A percentile compares a stretch with the other conserved stretches of the same genome.
Conservation (phyloP, 306 rosid genomes). For the Cucumis cinereus region DNA sequence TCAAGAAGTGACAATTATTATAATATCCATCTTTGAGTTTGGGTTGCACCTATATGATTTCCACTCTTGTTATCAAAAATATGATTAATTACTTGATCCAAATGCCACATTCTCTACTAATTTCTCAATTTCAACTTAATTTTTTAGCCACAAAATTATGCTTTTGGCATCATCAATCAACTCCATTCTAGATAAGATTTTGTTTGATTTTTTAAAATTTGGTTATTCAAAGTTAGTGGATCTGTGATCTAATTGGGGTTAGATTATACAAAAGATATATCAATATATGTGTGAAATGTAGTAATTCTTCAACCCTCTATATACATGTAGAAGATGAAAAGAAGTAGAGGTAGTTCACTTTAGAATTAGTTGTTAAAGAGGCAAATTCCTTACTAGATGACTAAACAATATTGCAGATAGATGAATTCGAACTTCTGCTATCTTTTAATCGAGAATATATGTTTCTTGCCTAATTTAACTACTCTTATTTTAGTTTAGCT, state of each 20-base stretch:
- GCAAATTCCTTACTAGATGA: neutral
- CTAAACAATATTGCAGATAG: too few species aligned
- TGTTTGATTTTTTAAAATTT: neutral
- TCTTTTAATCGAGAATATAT: too few species aligned
- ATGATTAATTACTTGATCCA: neutral
- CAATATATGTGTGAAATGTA: too few species aligned
- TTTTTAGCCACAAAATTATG: neutral
- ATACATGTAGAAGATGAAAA: neutral
- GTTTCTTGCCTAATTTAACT: too few species aligned
- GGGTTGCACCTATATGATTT: neutral
- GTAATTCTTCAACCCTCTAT: neutral
- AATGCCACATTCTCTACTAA: neutral
- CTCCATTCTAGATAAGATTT: neutral
- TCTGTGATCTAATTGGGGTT: too few species aligned
- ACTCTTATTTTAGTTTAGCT: too few species aligned
- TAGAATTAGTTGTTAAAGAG: neutral
- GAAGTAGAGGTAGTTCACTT: neutral
- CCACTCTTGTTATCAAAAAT: neutral
- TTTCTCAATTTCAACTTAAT: neutral
- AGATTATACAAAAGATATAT: too few species aligned
- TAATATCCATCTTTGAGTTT: slow-evolving; percentile 22
- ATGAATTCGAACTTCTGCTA: too few species aligned
- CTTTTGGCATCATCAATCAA: neutral
- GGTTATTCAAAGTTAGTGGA: neutral
- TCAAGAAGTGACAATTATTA: neutral